Evolutionary conservation across 768 basidiomycete species (phyloP).

Genomic region (Podaxis pistillaris): DNA sequence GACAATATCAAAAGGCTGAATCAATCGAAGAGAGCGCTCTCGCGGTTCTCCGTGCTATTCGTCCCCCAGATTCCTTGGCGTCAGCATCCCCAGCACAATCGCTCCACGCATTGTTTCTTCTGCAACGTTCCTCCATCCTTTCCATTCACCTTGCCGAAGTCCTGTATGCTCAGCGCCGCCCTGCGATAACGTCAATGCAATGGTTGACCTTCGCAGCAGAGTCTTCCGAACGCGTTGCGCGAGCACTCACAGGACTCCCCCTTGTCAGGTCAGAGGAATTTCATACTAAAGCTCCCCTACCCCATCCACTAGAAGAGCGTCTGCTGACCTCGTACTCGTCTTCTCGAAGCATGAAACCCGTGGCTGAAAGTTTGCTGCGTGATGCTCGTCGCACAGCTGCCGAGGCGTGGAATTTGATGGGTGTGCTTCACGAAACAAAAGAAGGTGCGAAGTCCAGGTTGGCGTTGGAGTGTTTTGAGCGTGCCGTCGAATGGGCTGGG

Average conservation of each 20-base stretch:
- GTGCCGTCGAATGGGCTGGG: constrained; percentile 70
- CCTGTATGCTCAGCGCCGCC: constrained; percentile 45
- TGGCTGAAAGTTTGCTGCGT: constrained; percentile 57
- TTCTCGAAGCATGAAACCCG: constrained; percentile 50
- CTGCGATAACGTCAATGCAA: constrained; percentile 46
- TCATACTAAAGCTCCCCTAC: constrained; percentile 20
- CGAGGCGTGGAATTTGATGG: constrained; percentile 74
- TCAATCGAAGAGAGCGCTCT: constrained; percentile 56
- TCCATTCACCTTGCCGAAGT: constrained; percentile 77
- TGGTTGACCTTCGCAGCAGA: constrained; percentile 61
- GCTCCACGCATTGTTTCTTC: constrained; percentile 63
- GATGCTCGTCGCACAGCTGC: constrained; percentile 71
- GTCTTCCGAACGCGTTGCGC: constrained; percentile 64
- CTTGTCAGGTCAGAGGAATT: constrained; percentile 32
- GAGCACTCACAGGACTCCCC: constrained; percentile 46
- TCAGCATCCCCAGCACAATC: constrained; percentile 52
- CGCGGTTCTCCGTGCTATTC: constrained; percentile 51
- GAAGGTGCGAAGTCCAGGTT: constrained; percentile 32
- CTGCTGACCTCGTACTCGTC: constrained; percentile 44
- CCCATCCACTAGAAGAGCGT: constrained; percentile 25
- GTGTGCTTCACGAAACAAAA: constrained; percentile 54
- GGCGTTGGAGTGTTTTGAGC: constrained; percentile 64
- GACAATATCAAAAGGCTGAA: constrained; percentile 53
- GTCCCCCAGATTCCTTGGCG: constrained; percentile 40
- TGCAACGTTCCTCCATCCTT: constrained; percentile 73